These are phyloP conservation scores for Blastomyces silverae DNA, from an alignment of 2,329 filamentous ascomycete species.

Conservation along the genomic window DNA sequence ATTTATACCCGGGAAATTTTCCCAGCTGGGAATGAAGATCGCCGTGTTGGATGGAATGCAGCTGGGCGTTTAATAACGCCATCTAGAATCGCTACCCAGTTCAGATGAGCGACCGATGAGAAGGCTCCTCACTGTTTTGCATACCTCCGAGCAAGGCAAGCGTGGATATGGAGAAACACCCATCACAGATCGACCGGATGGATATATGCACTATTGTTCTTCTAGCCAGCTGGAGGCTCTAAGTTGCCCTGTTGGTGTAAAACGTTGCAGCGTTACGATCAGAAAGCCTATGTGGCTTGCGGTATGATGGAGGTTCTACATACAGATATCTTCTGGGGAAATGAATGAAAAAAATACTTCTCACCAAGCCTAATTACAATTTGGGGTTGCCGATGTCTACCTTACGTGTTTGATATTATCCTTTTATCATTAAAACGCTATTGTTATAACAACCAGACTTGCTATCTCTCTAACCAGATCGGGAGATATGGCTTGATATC, in stretches of 20 bases:
- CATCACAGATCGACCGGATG: background rate
- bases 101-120: conserved; percentile 2
- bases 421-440: background rate
- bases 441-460: background rate
- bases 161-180: background rate
- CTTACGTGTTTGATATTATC: background rate
- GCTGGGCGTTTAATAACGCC: background rate
- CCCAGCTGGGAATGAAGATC: background rate
- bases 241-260: background rate
- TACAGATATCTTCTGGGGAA: conserved; percentile 1
- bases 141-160: no score
- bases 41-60: background rate
- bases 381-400: background rate
- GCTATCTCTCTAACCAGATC: background rate
- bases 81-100: background rate
- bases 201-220: background rate
- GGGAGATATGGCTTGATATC: background rate
- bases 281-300: background rate
- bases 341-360: background rate
- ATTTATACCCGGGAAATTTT: background rate
- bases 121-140: no score
- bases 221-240: background rate
- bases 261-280: background rate
- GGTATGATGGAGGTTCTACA: background rate
- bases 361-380: background rate